Evolutionary conservation across 495 filamentous ascomycete genomes (phyloP), one percentile per base, ranked within the genome.

Genomic region (Cercophora scortea): DNA sequence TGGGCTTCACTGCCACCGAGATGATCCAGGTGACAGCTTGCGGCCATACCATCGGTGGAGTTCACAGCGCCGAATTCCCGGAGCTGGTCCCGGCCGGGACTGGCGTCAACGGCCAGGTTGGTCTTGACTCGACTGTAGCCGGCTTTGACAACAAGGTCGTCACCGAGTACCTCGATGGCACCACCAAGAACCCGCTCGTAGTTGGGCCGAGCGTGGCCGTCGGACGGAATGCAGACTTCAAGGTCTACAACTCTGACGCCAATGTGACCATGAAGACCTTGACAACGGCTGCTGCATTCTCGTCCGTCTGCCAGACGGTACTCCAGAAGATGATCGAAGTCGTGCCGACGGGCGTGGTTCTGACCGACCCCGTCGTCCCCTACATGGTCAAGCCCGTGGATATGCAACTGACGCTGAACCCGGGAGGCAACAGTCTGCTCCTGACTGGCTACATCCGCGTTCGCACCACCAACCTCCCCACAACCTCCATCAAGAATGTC

Each of bases 11-110:
- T 44, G 57, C 47, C 8, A 65, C 70, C 1, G 77, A 84, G 54
- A 82, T 82, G 77, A 82, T 85, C 44, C 74, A 77, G 53, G 67
- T 81, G 45, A 75, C 74, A 10, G 82, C 81, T 15, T 85, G 82
- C 52, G 82, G 82, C 1, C 82, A 85, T 59, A 77, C 78, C 3
- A 65, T 85, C 34, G 82, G 82, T 18, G 78, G 79, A 16, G 81
- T 84, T 7, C 82, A 86, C 62, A 70, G 69, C 6, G 59, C 51
- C 9, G 71, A 79, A 50, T 83, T 83, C 55, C 75, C 79, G 1
- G 63, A 75, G 15, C 75, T 82, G 41, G 74, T 83, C 2, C 66
- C 75, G 2, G 49, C 63, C 11, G 69, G 71, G 6, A 64, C 69
- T n/a, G 70, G 70, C 7, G 56, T 62, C n/a, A 70, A 79, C 38